phyloP scores from a whole-genome alignment of 2,329 filamentous ascomycete genomes.

The Hyphodiscus sp. region DNA sequence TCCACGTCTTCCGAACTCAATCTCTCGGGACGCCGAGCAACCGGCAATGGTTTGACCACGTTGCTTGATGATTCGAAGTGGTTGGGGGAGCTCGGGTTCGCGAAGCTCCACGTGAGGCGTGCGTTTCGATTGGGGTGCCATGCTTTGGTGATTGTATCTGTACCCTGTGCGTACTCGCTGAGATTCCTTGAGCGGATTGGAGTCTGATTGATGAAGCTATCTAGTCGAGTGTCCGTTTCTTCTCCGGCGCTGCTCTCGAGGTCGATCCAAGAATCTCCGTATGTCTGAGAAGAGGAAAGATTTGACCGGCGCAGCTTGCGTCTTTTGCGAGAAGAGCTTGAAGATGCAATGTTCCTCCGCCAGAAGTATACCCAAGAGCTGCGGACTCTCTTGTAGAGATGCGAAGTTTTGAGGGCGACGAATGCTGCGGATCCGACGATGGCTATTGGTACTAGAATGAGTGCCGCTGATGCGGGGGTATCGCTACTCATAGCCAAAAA shows the following conservation, averaged over 20 bases:
- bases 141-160: slow-evolving; percentile 17
- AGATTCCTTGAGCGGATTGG: neutral
- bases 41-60: slow-evolving; percentile 28
- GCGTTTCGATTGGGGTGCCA: slow-evolving; percentile 31
- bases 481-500: slow-evolving; percentile 33
- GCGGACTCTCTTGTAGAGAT: slow-evolving; percentile 8
- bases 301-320: slow-evolving; percentile 29
- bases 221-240: slow-evolving; percentile 13
- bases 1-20: slow-evolving; percentile 15
- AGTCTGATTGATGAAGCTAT: slow-evolving; percentile 21
- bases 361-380: neutral
- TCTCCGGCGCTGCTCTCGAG: slow-evolving; percentile 30
- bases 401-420: slow-evolving; percentile 26
- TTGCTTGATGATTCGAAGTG: slow-evolving; percentile 44
- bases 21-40: slow-evolving; percentile 18
- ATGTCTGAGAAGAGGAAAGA: slow-evolving; percentile 28
- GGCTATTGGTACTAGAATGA: slow-evolving; percentile 41
- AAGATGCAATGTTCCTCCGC: neutral
- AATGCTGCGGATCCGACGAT: slow-evolving; percentile 31
- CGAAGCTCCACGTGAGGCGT: slow-evolving; percentile 30
- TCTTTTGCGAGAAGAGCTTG: neutral
- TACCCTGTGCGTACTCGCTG: slow-evolving; percentile 5
- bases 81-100: slow-evolving; percentile 35
- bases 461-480: slow-evolving; percentile 35
- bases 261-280: slow-evolving; percentile 33